Evolutionary conservation across 2,329 filamentous ascomycete genomes (phyloP), one percentile per base, ranked within the genome.

Genomic region (Alternaria rosae): DNA sequence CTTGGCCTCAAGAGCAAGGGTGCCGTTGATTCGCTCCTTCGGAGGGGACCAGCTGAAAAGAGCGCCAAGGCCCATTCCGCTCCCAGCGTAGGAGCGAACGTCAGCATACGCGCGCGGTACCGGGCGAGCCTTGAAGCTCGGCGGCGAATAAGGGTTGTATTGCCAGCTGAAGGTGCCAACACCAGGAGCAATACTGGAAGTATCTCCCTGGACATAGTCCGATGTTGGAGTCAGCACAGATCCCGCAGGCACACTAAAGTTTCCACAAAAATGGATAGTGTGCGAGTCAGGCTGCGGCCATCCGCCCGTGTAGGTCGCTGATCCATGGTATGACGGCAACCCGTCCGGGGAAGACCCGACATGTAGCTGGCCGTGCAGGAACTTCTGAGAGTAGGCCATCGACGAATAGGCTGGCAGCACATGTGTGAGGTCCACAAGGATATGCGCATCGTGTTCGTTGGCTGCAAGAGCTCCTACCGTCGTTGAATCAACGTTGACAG

Each of bases 341-440:
- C 38, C 42, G 17, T 47, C 54, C 6, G 28, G 12, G 25, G 56
- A 53, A 28, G 56, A 47, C 13, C 20, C 26, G 13, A 58, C 21
- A 25, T 53, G 56, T 38, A 59, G 26, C 21, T 59, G 26, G n/a
- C 57, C 57, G 26, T 28, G 48, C 20, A 54, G 15, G 12, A 44
- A 59, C 21, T 15, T 54, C 42, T 59, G 57, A n/a, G 57, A 54
- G 15, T 59, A 59, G 11, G 57, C 48, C 42, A 59, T 59, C 1
- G 50, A 30, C 8, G 48, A 53, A 8, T 59, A 59, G 13, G 57
- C 57, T 82, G 83, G 3, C 7, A 85, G 45, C 21, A 83, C 81
- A 62, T 85, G 84, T 53, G 82, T 79, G 5, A 80, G 65, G 57
- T 83, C 81, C 0, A 82, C 74, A 13, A 83, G 60, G 6, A 83